phyloP scores from a whole-genome alignment of 2,329 filamentous ascomycete species.

The Diaporthe eres region DNA sequence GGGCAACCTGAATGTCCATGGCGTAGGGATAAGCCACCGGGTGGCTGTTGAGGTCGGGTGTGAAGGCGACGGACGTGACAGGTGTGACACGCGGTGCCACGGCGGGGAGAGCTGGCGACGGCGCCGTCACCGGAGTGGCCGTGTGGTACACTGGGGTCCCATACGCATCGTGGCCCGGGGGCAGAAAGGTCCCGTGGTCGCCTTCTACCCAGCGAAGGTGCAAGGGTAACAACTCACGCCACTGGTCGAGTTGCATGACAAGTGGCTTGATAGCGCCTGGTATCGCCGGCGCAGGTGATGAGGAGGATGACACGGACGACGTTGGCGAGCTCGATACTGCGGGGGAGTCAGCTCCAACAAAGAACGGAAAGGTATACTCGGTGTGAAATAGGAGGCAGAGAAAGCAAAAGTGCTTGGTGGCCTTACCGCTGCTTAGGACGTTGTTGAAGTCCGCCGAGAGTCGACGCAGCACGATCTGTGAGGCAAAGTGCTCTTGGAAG shows the following conservation, averaged over 20 bases:
- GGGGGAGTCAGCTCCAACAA: background rate
- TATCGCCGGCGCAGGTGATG: conserved; percentile 35
- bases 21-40: conserved; percentile 64
- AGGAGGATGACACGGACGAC: background rate
- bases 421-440: conserved; percentile 65
- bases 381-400: background rate
- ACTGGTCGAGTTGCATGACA: conserved; percentile 67
- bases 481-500: conserved; percentile 71
- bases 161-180: conserved; percentile 43
- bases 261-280: conserved; percentile 64
- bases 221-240: conserved; percentile 68
- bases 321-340: conserved; percentile 39
- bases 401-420: conserved; percentile 27
- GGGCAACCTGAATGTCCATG: conserved; percentile 69
- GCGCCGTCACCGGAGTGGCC: conserved; percentile 42
- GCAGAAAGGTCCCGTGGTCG: conserved; percentile 59
- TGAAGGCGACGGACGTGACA: conserved; percentile 57
- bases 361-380: too few species aligned
- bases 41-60: conserved; percentile 59
- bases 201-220: conserved; percentile 71
- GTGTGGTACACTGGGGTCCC: conserved; percentile 43
- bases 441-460: conserved; percentile 67
- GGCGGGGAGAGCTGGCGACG: conserved; percentile 39
- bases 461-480: conserved; percentile 70
- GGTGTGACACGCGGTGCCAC: background rate